Conservation (phyloP, 306 rosid genomes). For the Pyrus betulifolia region DNA sequence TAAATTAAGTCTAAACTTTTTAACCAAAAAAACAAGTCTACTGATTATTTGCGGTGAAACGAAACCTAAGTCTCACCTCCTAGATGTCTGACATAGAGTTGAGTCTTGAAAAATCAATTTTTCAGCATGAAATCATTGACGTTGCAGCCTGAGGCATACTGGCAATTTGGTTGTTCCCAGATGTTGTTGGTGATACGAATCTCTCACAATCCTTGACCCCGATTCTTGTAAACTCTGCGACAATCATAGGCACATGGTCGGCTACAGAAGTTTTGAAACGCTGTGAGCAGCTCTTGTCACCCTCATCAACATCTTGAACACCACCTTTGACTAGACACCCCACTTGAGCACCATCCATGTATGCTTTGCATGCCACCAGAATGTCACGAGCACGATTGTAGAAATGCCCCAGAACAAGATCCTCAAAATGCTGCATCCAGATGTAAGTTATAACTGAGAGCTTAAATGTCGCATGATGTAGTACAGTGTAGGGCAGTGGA, state of each 20-base stretch:
- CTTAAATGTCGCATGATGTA: neutral
- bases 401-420: conserved; percentile 68
- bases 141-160: conserved; percentile 20
- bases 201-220: conserved; percentile 61
- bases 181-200: conserved; percentile 26
- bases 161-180: conserved; percentile 1
- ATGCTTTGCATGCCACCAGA: conserved; percentile 71
- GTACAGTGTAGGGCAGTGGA: neutral
- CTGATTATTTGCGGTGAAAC: neutral
- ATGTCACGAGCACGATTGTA: conserved; percentile 52
- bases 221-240: conserved; percentile 29
- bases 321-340: conserved; percentile 79
- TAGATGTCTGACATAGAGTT: conserved; percentile 7
- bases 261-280: conserved; percentile 36
- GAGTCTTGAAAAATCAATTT: conserved; percentile 19
- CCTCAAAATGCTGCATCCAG: conserved; percentile 66
- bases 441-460: conserved; percentile 5
- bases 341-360: conserved; percentile 79
- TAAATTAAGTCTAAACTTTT: conserved; percentile 11
- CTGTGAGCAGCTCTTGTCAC: conserved; percentile 70
- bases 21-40: neutral
- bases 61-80: conserved; percentile 13
- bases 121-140: conserved; percentile 20
- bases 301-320: conserved; percentile 64
- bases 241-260: conserved; percentile 31